Evolutionary conservation across 2,329 filamentous ascomycete species (phyloP).

Genomic region (Pseudodiploospora longispora): DNA sequence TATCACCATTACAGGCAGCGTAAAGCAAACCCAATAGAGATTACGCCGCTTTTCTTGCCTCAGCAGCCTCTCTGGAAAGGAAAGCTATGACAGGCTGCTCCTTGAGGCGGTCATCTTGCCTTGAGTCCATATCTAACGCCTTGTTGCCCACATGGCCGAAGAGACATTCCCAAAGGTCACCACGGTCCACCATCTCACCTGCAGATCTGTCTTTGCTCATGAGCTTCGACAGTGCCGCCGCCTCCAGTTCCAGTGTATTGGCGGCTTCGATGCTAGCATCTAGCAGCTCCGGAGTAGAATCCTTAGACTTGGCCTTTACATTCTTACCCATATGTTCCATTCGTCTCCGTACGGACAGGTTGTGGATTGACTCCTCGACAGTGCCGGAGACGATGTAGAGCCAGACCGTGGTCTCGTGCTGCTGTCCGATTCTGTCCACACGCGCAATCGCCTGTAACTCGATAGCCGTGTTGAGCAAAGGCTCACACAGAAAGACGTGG

Average conservation of each 20-base stretch:
- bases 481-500: slow-evolving; percentile 91
- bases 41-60: slow-evolving; percentile 19
- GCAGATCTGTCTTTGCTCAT: slow-evolving; percentile 62
- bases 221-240: slow-evolving; percentile 60
- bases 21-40: no score
- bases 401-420: slow-evolving; percentile 84
- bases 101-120: slow-evolving; percentile 19
- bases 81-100: slow-evolving; percentile 32
- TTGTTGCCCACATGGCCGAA: slow-evolving; percentile 52
- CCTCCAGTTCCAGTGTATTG: slow-evolving; percentile 75
- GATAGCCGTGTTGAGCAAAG: slow-evolving; percentile 84
- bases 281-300: slow-evolving; percentile 37
- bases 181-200: slow-evolving; percentile 70
- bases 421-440: slow-evolving; percentile 89
- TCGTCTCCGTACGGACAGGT: slow-evolving; percentile 71
- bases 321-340: slow-evolving; percentile 61
- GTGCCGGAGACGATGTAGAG: slow-evolving; percentile 88
- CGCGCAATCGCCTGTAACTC: slow-evolving; percentile 93
- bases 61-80: slow-evolving; percentile 38
- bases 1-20: no score
- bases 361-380: slow-evolving; percentile 86
- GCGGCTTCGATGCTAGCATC: slow-evolving; percentile 67
- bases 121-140: slow-evolving; percentile 5
- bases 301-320: slow-evolving; percentile 31
- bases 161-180: slow-evolving; percentile 82